Evolutionary conservation across 257 asterid species (phyloP), one percentile per base, ranked within the genome.

Genomic region (Lycium ferocissimum): DNA sequence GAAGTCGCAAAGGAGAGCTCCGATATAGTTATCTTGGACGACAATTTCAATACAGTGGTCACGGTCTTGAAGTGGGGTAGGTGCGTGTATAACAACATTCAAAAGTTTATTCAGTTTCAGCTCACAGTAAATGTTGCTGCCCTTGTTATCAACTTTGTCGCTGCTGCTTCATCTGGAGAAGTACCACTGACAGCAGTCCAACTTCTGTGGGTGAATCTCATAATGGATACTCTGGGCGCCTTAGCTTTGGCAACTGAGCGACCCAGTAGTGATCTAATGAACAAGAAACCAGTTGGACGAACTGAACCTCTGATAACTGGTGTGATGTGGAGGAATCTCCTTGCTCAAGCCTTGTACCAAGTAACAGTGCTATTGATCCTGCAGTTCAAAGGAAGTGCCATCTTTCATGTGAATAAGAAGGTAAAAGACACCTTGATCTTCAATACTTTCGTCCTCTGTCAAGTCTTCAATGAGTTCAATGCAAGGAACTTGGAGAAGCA

Each of bases 401-500:
- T 91, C 53, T 40, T 89, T 1, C 85, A 84, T 4, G 59, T 91
- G 69, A 58, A 45, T 7, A 38, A 72, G 83, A 54, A 33, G 84
- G 92, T 89, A 14, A 87, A 88, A 18, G 87, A 88, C 73, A 92
- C 95, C 15, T 2, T 93, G 88, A 90, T 93, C 12, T 93, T 91
- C 87, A 92, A 93, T 38, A 87, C 92, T 8, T 93, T 92, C 26
- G 92, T 93, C 9, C 85, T 93, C 37, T 93, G 94, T 63, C 95
- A 93, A 85, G 85, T 93, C 11, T 93, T 93, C 71, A 93, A 93
- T 2, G 94, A 92, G 83, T 92, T 93, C 87, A 92, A 92, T 8
- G 94, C 94, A 0, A 87, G 95, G 53, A 91, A 90, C 84, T 88
- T 92, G 0, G 94, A 93, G 87, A 88, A 86, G 90, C 84, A 90